Evolutionary conservation across 257 asterid species (phyloP).

Genomic region (Solanum infundibuliforme): DNA sequence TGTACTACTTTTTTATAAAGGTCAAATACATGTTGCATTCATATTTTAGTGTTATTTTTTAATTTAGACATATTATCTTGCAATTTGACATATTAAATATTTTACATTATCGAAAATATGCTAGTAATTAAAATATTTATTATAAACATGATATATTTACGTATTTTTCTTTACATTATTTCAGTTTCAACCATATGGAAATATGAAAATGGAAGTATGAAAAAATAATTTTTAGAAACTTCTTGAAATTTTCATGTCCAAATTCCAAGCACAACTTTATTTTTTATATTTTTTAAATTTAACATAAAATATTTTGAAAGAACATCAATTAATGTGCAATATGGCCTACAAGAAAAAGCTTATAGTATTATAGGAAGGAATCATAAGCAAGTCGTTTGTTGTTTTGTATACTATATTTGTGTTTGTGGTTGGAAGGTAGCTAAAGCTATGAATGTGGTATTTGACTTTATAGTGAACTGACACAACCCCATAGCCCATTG

Average conservation of each 20-base stretch:
- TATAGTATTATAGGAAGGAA: neutral
- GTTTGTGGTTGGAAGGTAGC: neutral
- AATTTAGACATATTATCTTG: neutral
- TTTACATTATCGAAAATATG: neutral
- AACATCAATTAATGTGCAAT: neutral
- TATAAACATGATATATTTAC: too few species aligned
- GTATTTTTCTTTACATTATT: too few species aligned
- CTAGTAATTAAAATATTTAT: too few species aligned
- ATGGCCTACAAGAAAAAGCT: neutral
- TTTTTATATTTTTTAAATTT: neutral
- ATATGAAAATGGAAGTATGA: neutral
- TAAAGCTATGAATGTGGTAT: neutral
- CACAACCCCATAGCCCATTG: neutral
- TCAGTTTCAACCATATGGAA: too few species aligned
- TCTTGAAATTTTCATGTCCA: neutral
- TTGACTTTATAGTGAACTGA: neutral
- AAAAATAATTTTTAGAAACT: neutral
- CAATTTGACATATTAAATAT: neutral
- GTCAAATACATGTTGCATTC: neutral
- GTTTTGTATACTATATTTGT: neutral
- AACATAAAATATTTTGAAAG: neutral
- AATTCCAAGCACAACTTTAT: neutral
- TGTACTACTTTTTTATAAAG: neutral
- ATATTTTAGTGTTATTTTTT: too few species aligned
- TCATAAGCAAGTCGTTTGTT: neutral